Percentiles rank a stretch among this genome's conserved stretches.
Conservation (phyloP, 2,329 filamentous ascomycete genomes). For the Cladosporium austrohemisphaericum region DNA sequence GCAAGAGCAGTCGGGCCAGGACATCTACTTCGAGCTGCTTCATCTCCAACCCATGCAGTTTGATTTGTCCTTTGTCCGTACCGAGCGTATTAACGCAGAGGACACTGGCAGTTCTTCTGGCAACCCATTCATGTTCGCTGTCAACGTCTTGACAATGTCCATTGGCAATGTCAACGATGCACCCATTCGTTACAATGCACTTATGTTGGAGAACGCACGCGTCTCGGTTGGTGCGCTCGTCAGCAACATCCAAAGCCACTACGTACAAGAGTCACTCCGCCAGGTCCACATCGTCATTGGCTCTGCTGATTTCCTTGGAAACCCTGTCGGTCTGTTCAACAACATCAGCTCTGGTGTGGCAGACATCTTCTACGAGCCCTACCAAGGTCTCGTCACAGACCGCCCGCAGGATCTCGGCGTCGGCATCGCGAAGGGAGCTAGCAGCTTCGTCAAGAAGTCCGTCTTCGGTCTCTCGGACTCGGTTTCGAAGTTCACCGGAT, state of each 20-base stretch:
- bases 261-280: constrained; percentile 91
- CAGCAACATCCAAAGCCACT: constrained; percentile 86
- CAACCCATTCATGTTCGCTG: constrained; percentile 97
- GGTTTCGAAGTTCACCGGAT: constrained; percentile 96
- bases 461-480: constrained; percentile 97
- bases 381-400: constrained; percentile 95
- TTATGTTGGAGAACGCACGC: constrained; percentile 92
- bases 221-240: constrained; percentile 81
- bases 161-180: constrained; percentile 99
- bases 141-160: constrained; percentile 98
- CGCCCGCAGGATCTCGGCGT: constrained; percentile 90
- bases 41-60: constrained; percentile 98
- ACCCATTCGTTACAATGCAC: constrained; percentile 84
- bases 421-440: constrained; percentile 93
- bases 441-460: constrained; percentile 96
- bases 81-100: constrained; percentile 92
- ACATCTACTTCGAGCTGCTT: constrained; percentile 96
- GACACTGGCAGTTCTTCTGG: constrained; percentile 79
- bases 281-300: constrained; percentile 97
- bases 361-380: constrained; percentile 98
- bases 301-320: constrained; percentile 94
- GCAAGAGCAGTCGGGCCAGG: constrained; percentile 77
- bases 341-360: constrained; percentile 95
- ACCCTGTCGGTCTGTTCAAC: constrained; percentile 96
- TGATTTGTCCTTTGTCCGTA: constrained; percentile 93